Base-by-base conservation (phyloP, 2,329 filamentous ascomycete genomes). In the Xylariaceae sp. region DNA sequence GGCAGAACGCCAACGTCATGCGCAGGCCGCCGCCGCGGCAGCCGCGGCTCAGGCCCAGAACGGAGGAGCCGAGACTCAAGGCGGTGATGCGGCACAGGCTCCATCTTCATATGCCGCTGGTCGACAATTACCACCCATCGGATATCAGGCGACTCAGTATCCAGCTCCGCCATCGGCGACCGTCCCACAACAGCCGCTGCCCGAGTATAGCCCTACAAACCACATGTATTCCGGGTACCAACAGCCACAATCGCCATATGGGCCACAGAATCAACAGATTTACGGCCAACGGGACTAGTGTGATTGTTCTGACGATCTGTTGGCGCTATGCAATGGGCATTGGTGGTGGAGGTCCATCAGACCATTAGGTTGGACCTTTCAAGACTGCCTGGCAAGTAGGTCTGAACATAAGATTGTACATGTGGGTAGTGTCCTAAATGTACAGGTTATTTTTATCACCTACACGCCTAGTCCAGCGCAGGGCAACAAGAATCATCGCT, bases 41-140 rank as follows among this genome's bases (percentile, higher is more conserved):
- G 80, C 81, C 29, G 6, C 5, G 26, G 79, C 79, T 43, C 74
- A 81, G 55, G 79, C 76, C 9, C 80, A 82, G 62, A 82, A 81
- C 48, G 78, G 77, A 52, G 77, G 73, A 2, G 62, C 72, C 0
- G 79, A 83, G 64, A 71, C 80, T 65, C 78, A 82, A 44, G 72
- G 71, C 20, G 75, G 77, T 45, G 77, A 82, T 48, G 81, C 82
- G 46, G 75, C 80, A 21, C 84, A 87, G 64, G 78, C 71, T 45
- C 79, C 74, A 73, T 85, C 76, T 71, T 82, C 77, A 44, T 81
- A 88, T 75, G 70, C 81, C 63, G 80, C 82, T 45, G 80, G 84
- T 43, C 81, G 87, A 43, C 70, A 91, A 67, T 78, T 92, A 26
- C 89, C 89, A 44, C 89, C 89, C 1, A 90, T 92, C 67, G 87